phyloP scores from a whole-genome alignment of 2,329 filamentous ascomycete species.

The Harringtonia aguacate region DNA sequence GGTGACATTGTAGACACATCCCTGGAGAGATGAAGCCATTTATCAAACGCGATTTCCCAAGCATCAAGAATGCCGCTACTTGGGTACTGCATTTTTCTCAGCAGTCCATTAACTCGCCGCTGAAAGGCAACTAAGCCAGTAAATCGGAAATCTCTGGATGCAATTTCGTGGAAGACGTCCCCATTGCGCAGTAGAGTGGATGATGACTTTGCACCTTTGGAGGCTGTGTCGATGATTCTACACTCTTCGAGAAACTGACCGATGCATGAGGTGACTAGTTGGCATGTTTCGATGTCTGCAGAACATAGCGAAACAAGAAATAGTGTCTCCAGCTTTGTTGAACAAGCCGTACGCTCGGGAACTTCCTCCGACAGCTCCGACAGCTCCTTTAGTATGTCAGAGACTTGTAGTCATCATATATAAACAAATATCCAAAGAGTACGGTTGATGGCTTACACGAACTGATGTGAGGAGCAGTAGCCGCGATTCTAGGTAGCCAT shows the following conservation, averaged over 20 bases:
- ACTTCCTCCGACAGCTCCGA: conserved; percentile 42
- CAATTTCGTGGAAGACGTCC: conserved; percentile 50
- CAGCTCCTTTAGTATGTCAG: conserved; percentile 33
- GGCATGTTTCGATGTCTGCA: conserved; percentile 53
- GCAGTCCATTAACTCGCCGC: conserved; percentile 48
- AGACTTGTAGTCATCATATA: not conserved
- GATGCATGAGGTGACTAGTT: conserved; percentile 52
- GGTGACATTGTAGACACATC: conserved; percentile 44
- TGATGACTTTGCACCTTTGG: conserved; percentile 37
- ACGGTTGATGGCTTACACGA: conserved; percentile 24
- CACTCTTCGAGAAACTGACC: conserved; percentile 53
- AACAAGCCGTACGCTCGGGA: conserved; percentile 40
- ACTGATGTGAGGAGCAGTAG: conserved; percentile 40
- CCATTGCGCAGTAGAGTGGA: conserved; percentile 47
- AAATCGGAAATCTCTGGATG: conserved; percentile 53
- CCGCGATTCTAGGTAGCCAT: conserved; percentile 46
- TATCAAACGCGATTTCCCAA: conserved; percentile 56
- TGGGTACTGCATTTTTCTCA: conserved; percentile 50
- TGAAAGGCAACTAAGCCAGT: conserved; percentile 62
- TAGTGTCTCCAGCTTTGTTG: conserved; percentile 48
- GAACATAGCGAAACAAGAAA: conserved; percentile 55
- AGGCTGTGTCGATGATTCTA: conserved; percentile 38
- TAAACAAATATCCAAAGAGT: not conserved
- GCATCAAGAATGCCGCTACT: conserved; percentile 56
- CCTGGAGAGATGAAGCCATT: conserved; percentile 53